Percentiles rank a stretch among this genome's conserved stretches.
These are phyloP conservation scores for Odontarrhena argentea DNA, from an alignment of 345 rosid genomes.

Conservation along the genomic window DNA sequence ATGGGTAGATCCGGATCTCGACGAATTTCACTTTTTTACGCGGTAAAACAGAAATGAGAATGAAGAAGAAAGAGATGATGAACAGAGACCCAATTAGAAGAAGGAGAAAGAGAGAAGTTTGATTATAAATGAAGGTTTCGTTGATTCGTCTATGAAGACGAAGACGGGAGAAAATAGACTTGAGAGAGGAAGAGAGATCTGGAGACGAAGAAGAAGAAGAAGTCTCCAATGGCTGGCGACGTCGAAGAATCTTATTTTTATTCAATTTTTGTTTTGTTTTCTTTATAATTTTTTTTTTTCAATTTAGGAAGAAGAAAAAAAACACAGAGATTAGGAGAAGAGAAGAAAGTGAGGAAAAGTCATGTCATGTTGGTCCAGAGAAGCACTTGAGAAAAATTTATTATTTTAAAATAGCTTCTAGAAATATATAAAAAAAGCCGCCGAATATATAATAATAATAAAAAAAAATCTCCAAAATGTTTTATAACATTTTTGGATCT, in stretches of 20 bases:
- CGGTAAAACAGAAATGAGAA: conserved; percentile 18
- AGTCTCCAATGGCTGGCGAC: conserved; percentile 50
- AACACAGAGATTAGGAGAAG: conserved; percentile 15
- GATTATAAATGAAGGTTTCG: conserved; percentile 23
- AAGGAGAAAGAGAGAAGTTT: conserved; percentile 3
- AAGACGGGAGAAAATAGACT: conserved; percentile 33
- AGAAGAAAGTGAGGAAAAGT: conserved; percentile 36
- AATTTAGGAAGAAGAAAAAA: conserved; percentile 8
- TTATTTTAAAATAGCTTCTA: background rate
- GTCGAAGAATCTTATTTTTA: conserved; percentile 36
- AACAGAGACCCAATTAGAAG: conserved; percentile 22
- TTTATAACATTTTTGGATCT: too few relatives aligned
- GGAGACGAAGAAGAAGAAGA: conserved; percentile 32
- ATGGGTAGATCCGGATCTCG: conserved; percentile 30
- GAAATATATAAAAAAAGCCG: background rate
- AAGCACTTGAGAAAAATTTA: conserved; percentile 20
- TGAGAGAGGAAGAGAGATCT: conserved; percentile 32
- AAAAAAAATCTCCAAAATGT: background rate
- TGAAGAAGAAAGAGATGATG: conserved; percentile 12
- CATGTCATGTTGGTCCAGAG: conserved; percentile 42
- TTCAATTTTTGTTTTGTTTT: background rate
- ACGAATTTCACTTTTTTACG: conserved; percentile 14
- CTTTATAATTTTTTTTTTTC: background rate
- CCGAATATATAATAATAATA: background rate
- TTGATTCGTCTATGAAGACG: conserved; percentile 16